Evolutionary conservation across 176 grass and related monocot genomes (phyloP).

Genomic region (Carex pumila): DNA sequence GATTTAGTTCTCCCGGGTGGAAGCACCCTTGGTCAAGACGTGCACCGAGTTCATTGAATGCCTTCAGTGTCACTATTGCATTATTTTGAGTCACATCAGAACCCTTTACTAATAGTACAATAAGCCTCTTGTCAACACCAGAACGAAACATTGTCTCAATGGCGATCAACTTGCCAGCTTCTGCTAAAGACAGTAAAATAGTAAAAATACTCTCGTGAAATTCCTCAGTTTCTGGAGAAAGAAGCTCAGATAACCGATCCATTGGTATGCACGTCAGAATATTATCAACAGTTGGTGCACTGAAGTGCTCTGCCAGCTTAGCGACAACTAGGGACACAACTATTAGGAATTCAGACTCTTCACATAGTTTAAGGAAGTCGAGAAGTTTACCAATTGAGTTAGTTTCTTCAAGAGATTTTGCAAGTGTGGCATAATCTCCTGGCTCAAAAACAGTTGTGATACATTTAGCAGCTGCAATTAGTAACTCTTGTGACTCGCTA

Average conservation of each 20-base stretch:
- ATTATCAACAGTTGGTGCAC: constrained; percentile 28
- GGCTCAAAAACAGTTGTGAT: constrained; percentile 44
- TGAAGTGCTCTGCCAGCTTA: constrained; percentile 54
- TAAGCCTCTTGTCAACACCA: constrained; percentile 65
- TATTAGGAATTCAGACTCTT: constrained; percentile 39
- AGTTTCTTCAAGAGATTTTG: constrained; percentile 51
- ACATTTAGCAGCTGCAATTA: constrained; percentile 36
- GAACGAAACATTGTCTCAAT: constrained; percentile 56
- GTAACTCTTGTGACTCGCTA: constrained; percentile 29
- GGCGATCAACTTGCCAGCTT: constrained; percentile 52
- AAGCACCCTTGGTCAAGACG: constrained; percentile 49
- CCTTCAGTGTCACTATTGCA: constrained; percentile 50
- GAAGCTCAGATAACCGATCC: constrained; percentile 44
- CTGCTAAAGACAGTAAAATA: constrained; percentile 40
- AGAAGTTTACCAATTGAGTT: constrained; percentile 43
- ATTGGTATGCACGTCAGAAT: constrained; percentile 65
- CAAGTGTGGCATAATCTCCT: constrained; percentile 38
- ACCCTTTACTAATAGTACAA: constrained; percentile 46
- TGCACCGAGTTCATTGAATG: constrained; percentile 57
- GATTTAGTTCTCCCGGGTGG: constrained; percentile 40
- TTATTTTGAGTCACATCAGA: constrained; percentile 63
- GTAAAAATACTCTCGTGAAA: constrained; percentile 60
- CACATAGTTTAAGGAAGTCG: constrained; percentile 35
- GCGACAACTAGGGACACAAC: constrained; percentile 40
- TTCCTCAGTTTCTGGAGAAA: constrained; percentile 49